Evolutionary conservation across 495 filamentous ascomycete genomes (phyloP).

Genomic region (Monascus purpureus): DNA sequence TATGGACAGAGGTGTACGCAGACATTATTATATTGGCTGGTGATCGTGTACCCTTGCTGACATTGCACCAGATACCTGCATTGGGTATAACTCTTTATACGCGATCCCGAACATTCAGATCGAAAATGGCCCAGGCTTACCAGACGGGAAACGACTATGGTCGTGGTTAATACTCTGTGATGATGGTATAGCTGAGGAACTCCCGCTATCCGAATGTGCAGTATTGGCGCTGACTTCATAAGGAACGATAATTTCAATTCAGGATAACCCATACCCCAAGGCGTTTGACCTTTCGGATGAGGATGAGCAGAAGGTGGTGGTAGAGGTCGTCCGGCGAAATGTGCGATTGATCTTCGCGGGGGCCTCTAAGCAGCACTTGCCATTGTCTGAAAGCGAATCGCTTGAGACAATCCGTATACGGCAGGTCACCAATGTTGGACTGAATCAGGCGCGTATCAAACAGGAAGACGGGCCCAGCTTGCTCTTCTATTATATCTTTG

Average conservation of each 20-base stretch:
- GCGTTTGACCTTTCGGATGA: constrained; percentile 12
- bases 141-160: constrained; percentile 53
- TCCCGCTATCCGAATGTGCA: neutral
- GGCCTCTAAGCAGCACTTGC: constrained; percentile 39
- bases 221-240: constrained; percentile 2
- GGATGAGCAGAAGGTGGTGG: constrained; percentile 20
- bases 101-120: constrained; percentile 27
- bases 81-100: constrained; percentile 73
- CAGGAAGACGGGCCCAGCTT: constrained; percentile 55
- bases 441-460: constrained; percentile 25
- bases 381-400: constrained; percentile 28
- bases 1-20: constrained; percentile 40
- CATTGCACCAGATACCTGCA: constrained; percentile 46
- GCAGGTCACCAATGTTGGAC: constrained; percentile 17
- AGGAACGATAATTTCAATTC: constrained; percentile 64
- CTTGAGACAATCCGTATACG: constrained; percentile 38
- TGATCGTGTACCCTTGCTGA: constrained; percentile 2
- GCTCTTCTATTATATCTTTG: constrained; percentile 78
- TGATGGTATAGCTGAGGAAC: constrained; percentile 40
- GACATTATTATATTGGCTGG: neutral
- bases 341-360: constrained; percentile 57
- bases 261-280: constrained; percentile 51
- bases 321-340: constrained; percentile 51
- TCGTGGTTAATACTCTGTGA: constrained; percentile 73
- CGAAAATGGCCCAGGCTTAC: constrained; percentile 33